Conservation (phyloP, 306 rosid species). For the Prunus campanulata region DNA sequence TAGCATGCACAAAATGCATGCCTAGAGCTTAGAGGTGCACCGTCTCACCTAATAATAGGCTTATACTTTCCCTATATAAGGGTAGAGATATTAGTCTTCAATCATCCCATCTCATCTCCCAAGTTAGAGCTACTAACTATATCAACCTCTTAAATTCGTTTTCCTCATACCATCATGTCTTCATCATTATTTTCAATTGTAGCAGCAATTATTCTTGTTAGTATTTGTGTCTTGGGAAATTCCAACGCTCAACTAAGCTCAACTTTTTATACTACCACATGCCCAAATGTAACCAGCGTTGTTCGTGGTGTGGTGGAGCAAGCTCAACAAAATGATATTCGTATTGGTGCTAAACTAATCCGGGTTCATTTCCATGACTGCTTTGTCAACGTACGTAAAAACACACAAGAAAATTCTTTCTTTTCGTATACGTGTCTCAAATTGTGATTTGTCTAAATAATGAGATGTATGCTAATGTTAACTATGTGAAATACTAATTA, state of each 20-base stretch:
- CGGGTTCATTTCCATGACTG: constrained; percentile 45
- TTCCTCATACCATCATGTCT: constrained; percentile 2
- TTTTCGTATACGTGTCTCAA: too few species aligned
- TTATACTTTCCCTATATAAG: background rate
- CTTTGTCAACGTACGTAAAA: constrained; percentile 21
- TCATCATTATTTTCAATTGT: background rate
- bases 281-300: constrained; percentile 28
- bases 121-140: background rate
- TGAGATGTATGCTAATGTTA: background rate
- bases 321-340: constrained; percentile 19
- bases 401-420: too few species aligned
- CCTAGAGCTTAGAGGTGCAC: background rate
- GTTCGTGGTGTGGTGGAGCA: constrained; percentile 24
- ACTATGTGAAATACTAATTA: too few species aligned
- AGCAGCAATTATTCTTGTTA: background rate
- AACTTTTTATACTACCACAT: constrained; percentile 17
- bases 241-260: constrained; percentile 26
- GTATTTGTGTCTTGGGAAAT: constrained; percentile 5
- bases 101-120: background rate
- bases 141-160: background rate
- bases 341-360: constrained; percentile 32
- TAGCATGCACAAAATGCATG: background rate
- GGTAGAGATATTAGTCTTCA: background rate
- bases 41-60: background rate
- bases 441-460: background rate